Evolutionary conservation across 345 rosid species (phyloP).

Genomic region (Theobroma cacao): DNA sequence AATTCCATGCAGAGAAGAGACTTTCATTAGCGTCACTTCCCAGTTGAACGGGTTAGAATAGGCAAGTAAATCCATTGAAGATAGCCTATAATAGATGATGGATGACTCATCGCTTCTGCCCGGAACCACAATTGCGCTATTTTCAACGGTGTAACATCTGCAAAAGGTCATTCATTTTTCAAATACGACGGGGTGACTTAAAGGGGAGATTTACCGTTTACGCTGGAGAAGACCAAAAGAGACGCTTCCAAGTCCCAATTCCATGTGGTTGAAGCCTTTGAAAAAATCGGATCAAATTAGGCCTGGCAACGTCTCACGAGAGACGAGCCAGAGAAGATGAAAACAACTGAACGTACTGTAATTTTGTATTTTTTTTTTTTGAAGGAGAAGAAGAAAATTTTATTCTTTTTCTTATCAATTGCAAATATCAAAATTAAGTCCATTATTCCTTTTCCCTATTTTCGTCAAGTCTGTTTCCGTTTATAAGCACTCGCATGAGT

Average conservation of each 20-base stretch:
- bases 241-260: not conserved
- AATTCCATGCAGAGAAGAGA: constrained; percentile 40
- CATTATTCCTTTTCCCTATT: not conserved
- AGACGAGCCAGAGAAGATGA: not conserved
- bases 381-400: not conserved
- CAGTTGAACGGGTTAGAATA: not conserved
- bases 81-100: not conserved
- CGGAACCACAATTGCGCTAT: not conserved
- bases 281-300: not conserved
- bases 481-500: not conserved
- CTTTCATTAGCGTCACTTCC: constrained; percentile 32
- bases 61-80: not conserved
- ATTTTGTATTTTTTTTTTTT: not conserved
- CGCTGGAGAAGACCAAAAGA: too few species aligned
- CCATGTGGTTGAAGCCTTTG: not conserved
- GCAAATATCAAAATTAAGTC: not conserved
- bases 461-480: not conserved
- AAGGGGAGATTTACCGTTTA: not conserved
- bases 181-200: not conserved
- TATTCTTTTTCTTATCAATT: not conserved
- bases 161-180: not conserved
- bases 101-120: not conserved
- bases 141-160: not conserved
- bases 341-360: not conserved
- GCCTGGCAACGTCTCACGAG: not conserved